Conservation (phyloP, 495 filamentous ascomycete genomes). For the Aspergillus taichungensis region DNA sequence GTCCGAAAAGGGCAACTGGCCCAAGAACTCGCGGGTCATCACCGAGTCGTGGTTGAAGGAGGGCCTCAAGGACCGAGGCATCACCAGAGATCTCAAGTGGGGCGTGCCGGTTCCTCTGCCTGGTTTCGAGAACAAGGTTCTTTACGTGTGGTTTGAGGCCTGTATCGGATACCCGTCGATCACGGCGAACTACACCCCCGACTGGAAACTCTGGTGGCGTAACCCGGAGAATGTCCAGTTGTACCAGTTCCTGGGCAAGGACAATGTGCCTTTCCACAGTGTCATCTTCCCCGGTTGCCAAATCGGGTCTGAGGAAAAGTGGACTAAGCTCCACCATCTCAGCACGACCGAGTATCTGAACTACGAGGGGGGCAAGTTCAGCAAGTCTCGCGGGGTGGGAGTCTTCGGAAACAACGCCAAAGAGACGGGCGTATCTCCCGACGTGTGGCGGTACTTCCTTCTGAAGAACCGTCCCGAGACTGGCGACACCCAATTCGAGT, state of each 20-base stretch:
- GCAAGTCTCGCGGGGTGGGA: constrained; percentile 79
- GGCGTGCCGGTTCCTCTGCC: constrained; percentile 60
- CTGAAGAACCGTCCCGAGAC: constrained; percentile 83
- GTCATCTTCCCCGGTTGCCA: constrained; percentile 89
- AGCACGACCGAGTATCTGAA: constrained; percentile 93
- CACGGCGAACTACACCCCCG: constrained; percentile 79
- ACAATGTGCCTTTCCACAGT: constrained; percentile 88
- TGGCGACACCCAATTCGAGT: constrained; percentile 82
- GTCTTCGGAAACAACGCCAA: constrained; percentile 87
- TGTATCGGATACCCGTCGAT: constrained; percentile 96
- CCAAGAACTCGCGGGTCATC: constrained; percentile 61
- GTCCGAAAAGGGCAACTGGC: constrained; percentile 59
- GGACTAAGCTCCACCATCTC: constrained; percentile 86
- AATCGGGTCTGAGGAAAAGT: constrained; percentile 72
- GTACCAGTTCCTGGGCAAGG: constrained; percentile 98
- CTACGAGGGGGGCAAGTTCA: constrained; percentile 95
- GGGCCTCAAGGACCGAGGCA: constrained; percentile 73
- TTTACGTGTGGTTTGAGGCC: constrained; percentile 98
- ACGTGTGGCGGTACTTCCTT: constrained; percentile 92
- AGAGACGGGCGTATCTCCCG: constrained; percentile 76
- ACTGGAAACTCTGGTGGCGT: constrained; percentile 96
- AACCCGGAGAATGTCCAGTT: constrained; percentile 81
- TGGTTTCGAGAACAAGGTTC: constrained; percentile 70
- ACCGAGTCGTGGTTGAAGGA: constrained; percentile 73
- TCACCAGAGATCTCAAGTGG: constrained; percentile 91